Evolutionary conservation across 495 filamentous ascomycete genomes (phyloP).

Genomic region (Penicillium crystallinum): DNA sequence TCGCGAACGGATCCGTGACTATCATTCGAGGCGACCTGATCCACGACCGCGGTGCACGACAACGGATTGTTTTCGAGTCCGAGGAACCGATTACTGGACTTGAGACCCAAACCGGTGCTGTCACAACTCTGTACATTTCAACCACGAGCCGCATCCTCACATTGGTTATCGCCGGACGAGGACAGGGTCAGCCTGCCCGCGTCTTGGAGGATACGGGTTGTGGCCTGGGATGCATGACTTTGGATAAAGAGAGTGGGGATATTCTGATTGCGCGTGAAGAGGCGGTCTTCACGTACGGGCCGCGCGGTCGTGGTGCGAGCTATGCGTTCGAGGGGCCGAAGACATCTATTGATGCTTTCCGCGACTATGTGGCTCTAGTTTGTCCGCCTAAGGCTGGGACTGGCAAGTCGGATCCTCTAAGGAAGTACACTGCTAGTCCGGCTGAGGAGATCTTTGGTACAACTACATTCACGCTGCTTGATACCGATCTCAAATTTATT

Average conservation of each 20-base stretch:
- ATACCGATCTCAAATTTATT: constrained; percentile 85
- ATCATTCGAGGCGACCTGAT: constrained; percentile 92
- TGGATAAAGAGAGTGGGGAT: constrained; percentile 71
- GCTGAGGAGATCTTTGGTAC: constrained; percentile 73
- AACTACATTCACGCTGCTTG: constrained; percentile 79
- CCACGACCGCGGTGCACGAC: constrained; percentile 91
- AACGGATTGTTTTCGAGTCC: constrained; percentile 92
- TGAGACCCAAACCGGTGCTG: constrained; percentile 44
- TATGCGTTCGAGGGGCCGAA: constrained; percentile 90
- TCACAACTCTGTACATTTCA: constrained; percentile 84
- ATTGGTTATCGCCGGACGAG: constrained; percentile 75
- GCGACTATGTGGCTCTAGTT: constrained; percentile 82
- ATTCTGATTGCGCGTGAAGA: constrained; percentile 89
- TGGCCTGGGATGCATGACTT: constrained; percentile 86
- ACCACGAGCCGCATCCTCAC: constrained; percentile 88
- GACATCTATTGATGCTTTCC: constrained; percentile 71
- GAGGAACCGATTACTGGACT: constrained; percentile 95
- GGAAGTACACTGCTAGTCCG: constrained; percentile 62
- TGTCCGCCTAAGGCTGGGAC: constrained; percentile 70
- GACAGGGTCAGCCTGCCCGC: constrained; percentile 82
- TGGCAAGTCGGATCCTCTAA: constrained; percentile 45
- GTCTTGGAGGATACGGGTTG: constrained; percentile 86
- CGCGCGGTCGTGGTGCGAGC: constrained; percentile 77
- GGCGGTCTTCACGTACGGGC: constrained; percentile 88
- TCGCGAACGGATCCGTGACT: constrained; percentile 91